Base-by-base conservation (phyloP, 2,329 filamentous ascomycete species). In the Orbilia quercus region DNA sequence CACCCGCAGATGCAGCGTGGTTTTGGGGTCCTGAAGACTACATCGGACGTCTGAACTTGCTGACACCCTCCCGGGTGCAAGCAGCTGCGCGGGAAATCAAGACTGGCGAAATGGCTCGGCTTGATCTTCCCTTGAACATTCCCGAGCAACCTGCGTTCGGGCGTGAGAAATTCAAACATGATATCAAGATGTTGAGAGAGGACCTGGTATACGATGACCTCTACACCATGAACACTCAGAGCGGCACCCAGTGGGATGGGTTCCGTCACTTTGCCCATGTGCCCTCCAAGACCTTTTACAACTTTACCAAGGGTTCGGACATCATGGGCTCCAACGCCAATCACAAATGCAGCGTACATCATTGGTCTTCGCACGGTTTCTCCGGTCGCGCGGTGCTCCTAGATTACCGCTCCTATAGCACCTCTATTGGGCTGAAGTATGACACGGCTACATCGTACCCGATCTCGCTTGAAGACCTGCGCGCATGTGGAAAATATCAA, bases 401-500 rank as follows among this genome's bases (percentile, higher is more conserved):
- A 55, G 86, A 88, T 78, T 87, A 82, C 71, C 79, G 78, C 9
- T 75, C 80, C 7, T 87, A 84, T 60, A 82, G 84, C 7, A 82
- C 84, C 54, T 82, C 82, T 7, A 83, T 85, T 59, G 82, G 83
- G 11, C 83, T 84, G 25, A 73, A 79, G 2, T 86, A 84, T 71
- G 82, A 86, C 75, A 83, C 86, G 0, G 83, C 87, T 53, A 82
- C 82, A 2, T 81, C 82, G 0, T 82, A 87, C 76, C 81, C 83
- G 25, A 88, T 89, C 78, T 84, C 82, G 0, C 80, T 84, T 1
- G 77, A 82, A 0, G 84, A 88, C 0, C 82, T 92, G 0, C 84
- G 85, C 59, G 82, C 84, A 7, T 86, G 87, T 34, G 89, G 87
- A 0, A 81, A 81, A 34, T 81, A 84, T 36, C 87, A 90, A 75